Evolutionary conservation across 371 early-diverging fungal species (phyloP).

Genomic region (Mucor velutinosus): DNA sequence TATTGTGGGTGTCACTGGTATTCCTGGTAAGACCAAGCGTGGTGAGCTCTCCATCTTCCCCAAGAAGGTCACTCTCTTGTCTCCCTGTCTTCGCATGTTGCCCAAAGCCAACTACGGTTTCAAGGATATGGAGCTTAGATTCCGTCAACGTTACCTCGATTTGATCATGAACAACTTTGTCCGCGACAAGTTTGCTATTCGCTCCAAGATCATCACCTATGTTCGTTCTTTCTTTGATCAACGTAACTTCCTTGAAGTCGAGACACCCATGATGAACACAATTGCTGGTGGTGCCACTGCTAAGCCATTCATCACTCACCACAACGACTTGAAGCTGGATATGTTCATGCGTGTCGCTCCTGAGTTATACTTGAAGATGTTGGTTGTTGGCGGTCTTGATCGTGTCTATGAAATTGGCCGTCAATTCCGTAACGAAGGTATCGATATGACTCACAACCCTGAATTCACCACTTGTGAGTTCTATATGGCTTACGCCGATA

Average conservation of each 20-base stretch:
- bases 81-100: slow-evolving; percentile 97
- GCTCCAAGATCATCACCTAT: slow-evolving; percentile 94
- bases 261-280: slow-evolving; percentile 99
- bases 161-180: slow-evolving; percentile 98
- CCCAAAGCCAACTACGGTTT: slow-evolving; percentile 97
- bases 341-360: slow-evolving; percentile 99
- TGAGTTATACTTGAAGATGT: slow-evolving; percentile 98
- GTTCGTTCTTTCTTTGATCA: slow-evolving; percentile 94
- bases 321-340: slow-evolving; percentile 99
- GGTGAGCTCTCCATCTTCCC: slow-evolving; percentile 98
- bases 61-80: slow-evolving; percentile 80
- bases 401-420: slow-evolving; percentile 99
- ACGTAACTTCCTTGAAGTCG: slow-evolving; percentile 98
- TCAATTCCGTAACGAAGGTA: slow-evolving; percentile 99
- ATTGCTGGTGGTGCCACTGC: slow-evolving; percentile 99
- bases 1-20: slow-evolving; percentile 96
- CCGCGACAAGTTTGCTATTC: slow-evolving; percentile 91
- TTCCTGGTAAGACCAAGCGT: slow-evolving; percentile 92
- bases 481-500: slow-evolving; percentile 99
- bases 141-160: slow-evolving; percentile 99
- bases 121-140: slow-evolving; percentile 95
- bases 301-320: slow-evolving; percentile 99
- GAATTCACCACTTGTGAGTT: slow-evolving; percentile 99
- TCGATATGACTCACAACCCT: slow-evolving; percentile 99
- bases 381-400: slow-evolving; percentile 98